Evolutionary conservation across 139 green algal genomes (phyloP).

Genomic region (Bryopsis sp.): DNA sequence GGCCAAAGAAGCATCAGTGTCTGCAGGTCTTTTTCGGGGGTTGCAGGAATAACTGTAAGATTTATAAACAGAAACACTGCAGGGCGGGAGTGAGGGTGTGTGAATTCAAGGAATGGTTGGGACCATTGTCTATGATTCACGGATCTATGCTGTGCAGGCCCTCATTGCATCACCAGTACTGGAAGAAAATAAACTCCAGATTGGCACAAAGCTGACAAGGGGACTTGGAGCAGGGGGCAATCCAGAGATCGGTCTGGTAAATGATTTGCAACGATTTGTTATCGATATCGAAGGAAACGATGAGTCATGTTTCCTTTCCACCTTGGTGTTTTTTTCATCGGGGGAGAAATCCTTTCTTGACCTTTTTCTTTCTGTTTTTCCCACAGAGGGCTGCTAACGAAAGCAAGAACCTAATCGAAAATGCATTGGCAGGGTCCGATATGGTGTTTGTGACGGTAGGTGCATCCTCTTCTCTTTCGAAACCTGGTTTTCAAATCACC

Average conservation of each 20-base stretch:
- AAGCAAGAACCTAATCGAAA: constrained; percentile 54
- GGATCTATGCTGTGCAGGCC: constrained; percentile 38
- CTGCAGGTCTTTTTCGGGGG: too few relatives aligned
- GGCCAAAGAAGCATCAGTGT: too few relatives aligned
- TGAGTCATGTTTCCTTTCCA: too few relatives aligned
- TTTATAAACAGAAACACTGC: too few relatives aligned
- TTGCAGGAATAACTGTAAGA: too few relatives aligned
- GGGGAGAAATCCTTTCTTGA: too few relatives aligned
- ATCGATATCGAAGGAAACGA: background rate
- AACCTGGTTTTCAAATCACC: background rate
- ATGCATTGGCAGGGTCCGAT: constrained; percentile 65
- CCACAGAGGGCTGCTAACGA: constrained; percentile 67
- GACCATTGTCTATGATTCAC: background rate
- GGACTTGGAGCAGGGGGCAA: constrained; percentile 83
- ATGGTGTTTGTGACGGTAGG: constrained; percentile 92
- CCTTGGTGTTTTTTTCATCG: too few relatives aligned
- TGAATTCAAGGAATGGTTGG: too few relatives aligned
- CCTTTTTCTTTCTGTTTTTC: background rate
- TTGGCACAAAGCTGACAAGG: constrained; percentile 76
- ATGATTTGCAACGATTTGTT: background rate
- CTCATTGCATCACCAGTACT: constrained; percentile 58
- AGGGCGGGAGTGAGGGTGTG: too few relatives aligned
- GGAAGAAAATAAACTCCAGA: constrained; percentile 61
- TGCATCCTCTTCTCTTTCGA: background rate
- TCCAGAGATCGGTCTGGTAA: constrained; percentile 72